phyloP scores from a whole-genome alignment of 805 yeast species.

The Myxozyma neotropica region DNA sequence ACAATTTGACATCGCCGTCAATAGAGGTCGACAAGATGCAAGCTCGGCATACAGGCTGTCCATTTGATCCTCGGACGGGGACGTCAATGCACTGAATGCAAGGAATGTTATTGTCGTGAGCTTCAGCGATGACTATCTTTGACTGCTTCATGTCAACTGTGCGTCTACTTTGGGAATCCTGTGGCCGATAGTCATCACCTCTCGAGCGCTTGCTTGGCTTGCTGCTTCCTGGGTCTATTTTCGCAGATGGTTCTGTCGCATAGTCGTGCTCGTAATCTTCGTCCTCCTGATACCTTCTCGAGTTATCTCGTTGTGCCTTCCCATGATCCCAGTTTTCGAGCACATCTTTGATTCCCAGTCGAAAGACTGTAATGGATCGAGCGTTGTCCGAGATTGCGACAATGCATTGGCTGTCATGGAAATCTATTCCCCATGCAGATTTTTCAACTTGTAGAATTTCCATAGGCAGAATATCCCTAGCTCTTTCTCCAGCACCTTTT shows the following conservation, averaged over 20 bases:
- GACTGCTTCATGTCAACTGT: slow-evolving; percentile 2
- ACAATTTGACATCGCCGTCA: slow-evolving; percentile 41
- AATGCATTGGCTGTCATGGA: slow-evolving; percentile 23
- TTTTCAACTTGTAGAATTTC: slow-evolving; percentile 24
- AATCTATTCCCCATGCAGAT: slow-evolving; percentile 31
- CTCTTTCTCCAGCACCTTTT: slow-evolving; percentile 12
- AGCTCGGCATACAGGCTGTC: slow-evolving; percentile 7
- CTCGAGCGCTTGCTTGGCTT: neutral
- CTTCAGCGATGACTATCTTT: slow-evolving; percentile 13
- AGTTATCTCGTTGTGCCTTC: neutral
- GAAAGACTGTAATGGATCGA: slow-evolving; percentile 25
- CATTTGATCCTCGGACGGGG: slow-evolving; percentile 1
- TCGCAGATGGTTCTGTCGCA: neutral
- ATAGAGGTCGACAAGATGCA: slow-evolving; percentile 25
- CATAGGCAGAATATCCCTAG: slow-evolving; percentile 10
- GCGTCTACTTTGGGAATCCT: slow-evolving; percentile 5
- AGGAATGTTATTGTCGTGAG: slow-evolving; percentile 31
- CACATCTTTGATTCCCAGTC: slow-evolving; percentile 18
- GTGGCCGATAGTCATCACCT: neutral
- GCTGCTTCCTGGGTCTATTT: neutral
- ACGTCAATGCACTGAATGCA: slow-evolving; percentile 21
- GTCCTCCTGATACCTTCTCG: slow-evolving; percentile 1
- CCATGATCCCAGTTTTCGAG: slow-evolving; percentile 9
- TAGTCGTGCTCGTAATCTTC: neutral
- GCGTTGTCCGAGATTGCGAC: slow-evolving; percentile 27